Evolutionary conservation across 176 grass and related monocot species (phyloP), one percentile per base, ranked within the genome.

Genomic region (Hyparrhenia diplandra): DNA sequence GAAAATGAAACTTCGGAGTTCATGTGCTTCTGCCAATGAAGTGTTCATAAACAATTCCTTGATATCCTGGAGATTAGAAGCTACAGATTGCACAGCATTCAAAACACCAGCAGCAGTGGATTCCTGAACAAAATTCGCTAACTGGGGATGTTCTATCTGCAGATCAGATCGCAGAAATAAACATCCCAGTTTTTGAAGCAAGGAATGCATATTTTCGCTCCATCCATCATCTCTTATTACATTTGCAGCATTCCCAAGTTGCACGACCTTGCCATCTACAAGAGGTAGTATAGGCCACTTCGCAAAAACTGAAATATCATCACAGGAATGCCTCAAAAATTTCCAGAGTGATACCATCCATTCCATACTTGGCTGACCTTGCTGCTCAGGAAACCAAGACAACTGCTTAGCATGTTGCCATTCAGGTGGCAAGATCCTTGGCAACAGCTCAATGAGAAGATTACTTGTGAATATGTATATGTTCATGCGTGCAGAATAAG

Each of bases 201-300:
- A 54, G 17, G 86, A 91, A 40, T 94, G 84, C 95, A 98, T 94
- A 85, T 98, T 98, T 78, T 98, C 95, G 30, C 90, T 98, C 95
- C 95, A 98, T 12, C 95, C 92, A 84, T 90, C 88, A 87, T 92
- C 88, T 92, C 84, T 90, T 80, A 98, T 89, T 58, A 98, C 92
- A 91, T 89, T 98, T 86, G 95, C 94, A 75, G 87, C 89, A 85
- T 90, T 85, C 68, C 68, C 73, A 74, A 98, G 89, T 92, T 94
- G 89, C 85, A 94, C 81, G 18, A 89, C 78, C 64, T 83, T 88
- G 43, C 88, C 80, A 92, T 98, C 88, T 60, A 70, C 75, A 74
- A 92, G 79, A 11, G 95, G 95, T 81, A 98, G 74, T 94, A 98
- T 89, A 90, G 95, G 92, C 92, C 92, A 98, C 77, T 98, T 88